phyloP scores from a whole-genome alignment of 148 eudicot genomes.

The Chenopodium berlandieri region DNA sequence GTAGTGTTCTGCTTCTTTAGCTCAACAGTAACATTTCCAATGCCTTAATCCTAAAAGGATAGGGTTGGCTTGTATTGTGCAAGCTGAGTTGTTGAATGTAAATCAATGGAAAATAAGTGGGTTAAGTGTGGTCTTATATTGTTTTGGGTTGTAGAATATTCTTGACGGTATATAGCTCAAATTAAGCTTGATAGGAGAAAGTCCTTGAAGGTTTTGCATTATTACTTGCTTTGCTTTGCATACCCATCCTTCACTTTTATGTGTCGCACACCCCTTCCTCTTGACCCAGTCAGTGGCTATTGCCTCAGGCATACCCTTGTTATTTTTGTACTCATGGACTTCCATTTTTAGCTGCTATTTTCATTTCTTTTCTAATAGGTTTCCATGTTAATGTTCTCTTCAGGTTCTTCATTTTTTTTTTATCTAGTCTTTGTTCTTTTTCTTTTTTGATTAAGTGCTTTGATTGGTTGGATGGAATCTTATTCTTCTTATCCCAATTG shows the following conservation, averaged over 20 bases:
- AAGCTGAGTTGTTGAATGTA: no score
- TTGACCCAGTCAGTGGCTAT: neutral
- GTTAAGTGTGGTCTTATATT: neutral
- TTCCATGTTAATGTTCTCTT: neutral
- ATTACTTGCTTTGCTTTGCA: neutral
- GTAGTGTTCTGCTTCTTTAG: neutral
- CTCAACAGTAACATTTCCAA: neutral
- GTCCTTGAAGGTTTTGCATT: neutral
- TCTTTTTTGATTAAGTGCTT: neutral
- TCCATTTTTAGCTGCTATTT: neutral
- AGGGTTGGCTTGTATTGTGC: no score
- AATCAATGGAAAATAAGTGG: neutral
- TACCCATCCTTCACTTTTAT: no score
- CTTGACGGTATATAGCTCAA: no score
- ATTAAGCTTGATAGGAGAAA: no score
- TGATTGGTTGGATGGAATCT: neutral
- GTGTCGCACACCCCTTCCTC: neutral
- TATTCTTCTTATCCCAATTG: neutral
- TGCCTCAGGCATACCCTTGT: neutral
- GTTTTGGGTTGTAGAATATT: neutral
- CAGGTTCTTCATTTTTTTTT: no score
- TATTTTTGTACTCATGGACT: neutral
- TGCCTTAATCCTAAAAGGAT: neutral
- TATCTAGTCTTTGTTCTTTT: no score
- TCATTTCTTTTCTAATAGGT: neutral